Evolutionary conservation across 331 rosid genomes (phyloP), one percentile per base, ranked within the genome.

Genomic region (Malus hybrid): DNA sequence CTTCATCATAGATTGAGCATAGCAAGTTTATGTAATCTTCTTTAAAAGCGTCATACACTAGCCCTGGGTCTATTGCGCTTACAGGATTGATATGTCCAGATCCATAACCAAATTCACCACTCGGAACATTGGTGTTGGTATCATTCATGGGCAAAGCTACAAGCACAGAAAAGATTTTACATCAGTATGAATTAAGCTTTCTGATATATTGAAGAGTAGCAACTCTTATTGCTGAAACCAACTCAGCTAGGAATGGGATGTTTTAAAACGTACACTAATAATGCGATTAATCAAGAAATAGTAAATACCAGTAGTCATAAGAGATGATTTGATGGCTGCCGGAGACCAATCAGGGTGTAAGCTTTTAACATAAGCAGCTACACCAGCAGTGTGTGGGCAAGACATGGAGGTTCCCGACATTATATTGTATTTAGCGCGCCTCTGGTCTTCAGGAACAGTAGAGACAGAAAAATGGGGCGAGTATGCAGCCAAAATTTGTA

Each of bases 291-390:
- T 27, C 52, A 16, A 0, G 8, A 62, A 16, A 32, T 1, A 90
- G 76, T 50, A 86, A 3, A 48, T 16, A 77, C 75, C 80, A 1
- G 91, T 75, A 0, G 93, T 89, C 86, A 89, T 81, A 5, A 86
- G 75, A 14, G 93, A 84, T 5, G 90, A 88, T 69, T 86, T 86
- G 15, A 86, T 77, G 10, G 89, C 89, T 3, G 86, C 79, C 0
- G 90, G 85, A 20, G 93, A 89, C 89, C 93, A 89, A 10, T 74
- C 42, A 1, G 76, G 78, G 66, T 79, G 89, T 48, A 84, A 75
- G 2, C 67, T 64, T 56, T 84, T 88, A 22, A 84, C 65, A 57
- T 83, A 89, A 4, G 88, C 82, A 20, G 93, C 89, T 59, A 42
- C 69, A 8, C 85, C 88, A 32, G 88, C 36, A 5, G 77, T 80